phyloP scores from a whole-genome alignment of 1,284 basidiomycete genomes.

The Cutaneotrichosporon sp. region DNA sequence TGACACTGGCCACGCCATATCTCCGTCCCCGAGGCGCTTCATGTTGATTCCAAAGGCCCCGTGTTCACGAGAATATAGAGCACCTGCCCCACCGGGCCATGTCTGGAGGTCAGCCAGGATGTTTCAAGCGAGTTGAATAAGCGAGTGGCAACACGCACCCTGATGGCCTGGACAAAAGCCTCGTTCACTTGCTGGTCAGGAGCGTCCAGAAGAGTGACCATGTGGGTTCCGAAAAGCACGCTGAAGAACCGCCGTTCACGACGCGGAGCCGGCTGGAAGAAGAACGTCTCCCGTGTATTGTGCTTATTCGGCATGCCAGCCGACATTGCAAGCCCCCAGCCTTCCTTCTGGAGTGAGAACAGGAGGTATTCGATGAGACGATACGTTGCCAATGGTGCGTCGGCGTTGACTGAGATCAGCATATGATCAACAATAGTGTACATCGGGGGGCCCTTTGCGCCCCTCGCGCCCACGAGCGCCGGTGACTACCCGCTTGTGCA shows the following conservation, averaged over 20 bases:
- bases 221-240: not conserved
- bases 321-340: constrained; percentile 1
- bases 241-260: not conserved
- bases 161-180: not conserved
- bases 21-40: not conserved
- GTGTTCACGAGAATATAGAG: not conserved
- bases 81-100: not conserved
- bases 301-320: constrained; percentile 1
- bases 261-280: not conserved
- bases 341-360: constrained; percentile 5
- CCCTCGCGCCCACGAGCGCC: too few relatives aligned
- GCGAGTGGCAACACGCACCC: not conserved
- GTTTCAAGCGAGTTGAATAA: too few relatives aligned
- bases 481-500: too few relatives aligned
- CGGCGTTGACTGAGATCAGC: not conserved
- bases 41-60: not conserved
- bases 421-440: not conserved
- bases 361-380: constrained; percentile 8
- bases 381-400: not conserved
- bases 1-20: not conserved
- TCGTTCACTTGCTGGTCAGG: not conserved
- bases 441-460: not conserved
- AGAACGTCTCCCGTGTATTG: not conserved
- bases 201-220: not conserved
- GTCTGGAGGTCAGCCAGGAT: not conserved